Conservation (phyloP, 768 basidiomycete species). For the Pleurotus tuber-regium region DNA sequence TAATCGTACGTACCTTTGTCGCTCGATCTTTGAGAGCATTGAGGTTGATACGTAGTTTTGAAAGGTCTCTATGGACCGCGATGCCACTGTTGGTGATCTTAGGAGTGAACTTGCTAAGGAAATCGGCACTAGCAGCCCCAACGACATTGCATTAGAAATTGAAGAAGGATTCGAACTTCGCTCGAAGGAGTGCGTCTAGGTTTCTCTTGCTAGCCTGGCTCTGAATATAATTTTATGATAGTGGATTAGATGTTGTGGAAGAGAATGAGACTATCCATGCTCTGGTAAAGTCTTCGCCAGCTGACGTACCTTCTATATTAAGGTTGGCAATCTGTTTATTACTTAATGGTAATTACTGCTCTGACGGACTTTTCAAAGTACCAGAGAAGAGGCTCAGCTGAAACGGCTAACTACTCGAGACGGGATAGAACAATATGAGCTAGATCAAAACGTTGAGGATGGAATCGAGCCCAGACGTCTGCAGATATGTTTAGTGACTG, state of each 20-base stretch:
- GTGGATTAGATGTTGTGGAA: conserved; percentile 11
- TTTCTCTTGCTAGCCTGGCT: not conserved
- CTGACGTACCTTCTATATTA: not conserved
- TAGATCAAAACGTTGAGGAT: no score
- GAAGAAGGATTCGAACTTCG: conserved; percentile 23
- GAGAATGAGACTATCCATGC: conserved; percentile 1
- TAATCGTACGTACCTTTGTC: conserved; percentile 9
- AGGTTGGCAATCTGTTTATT: not conserved
- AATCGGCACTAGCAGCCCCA: conserved; percentile 14
- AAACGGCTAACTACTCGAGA: no score
- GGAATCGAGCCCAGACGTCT: conserved; percentile 12
- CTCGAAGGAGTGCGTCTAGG: conserved; percentile 18
- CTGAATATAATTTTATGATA: not conserved
- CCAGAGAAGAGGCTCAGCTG: conserved; percentile 8
- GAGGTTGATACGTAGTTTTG: not conserved
- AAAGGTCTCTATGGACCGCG: conserved; percentile 13
- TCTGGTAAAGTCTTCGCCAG: not conserved
- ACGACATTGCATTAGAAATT: conserved; percentile 16
- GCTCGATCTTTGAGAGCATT: not conserved
- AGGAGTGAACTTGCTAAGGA: conserved; percentile 18
- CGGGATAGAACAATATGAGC: no score
- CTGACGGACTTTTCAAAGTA: conserved; percentile 18
- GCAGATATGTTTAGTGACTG: conserved; percentile 19
- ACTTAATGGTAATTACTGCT: conserved; percentile 11
- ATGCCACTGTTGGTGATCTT: conserved; percentile 17